A percentile compares a stretch with the other conserved stretches of the same genome.
Evolutionary conservation across 164 flowering plant species (phyloP).

Genomic region (Hamamelis virginiana): DNA sequence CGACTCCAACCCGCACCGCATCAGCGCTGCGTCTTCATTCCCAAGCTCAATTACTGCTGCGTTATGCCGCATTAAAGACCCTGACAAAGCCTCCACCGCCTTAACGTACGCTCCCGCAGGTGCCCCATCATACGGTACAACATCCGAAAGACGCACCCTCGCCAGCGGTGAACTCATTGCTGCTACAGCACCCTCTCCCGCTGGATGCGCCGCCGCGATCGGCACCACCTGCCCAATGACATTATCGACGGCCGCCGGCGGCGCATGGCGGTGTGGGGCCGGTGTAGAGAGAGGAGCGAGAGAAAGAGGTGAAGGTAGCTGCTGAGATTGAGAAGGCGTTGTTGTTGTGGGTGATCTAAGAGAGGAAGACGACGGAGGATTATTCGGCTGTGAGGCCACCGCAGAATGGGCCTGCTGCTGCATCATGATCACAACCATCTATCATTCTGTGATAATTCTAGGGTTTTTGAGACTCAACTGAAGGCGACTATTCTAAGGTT

Average conservation of each 20-base stretch:
- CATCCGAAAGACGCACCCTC: constrained; percentile 66
- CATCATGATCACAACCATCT: too few relatives aligned
- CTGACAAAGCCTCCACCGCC: constrained; percentile 78
- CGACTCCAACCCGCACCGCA: constrained; percentile 81
- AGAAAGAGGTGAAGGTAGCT: constrained; percentile 18
- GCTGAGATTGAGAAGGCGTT: constrained; percentile 11
- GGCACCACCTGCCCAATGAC: constrained; percentile 31
- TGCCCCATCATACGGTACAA: constrained; percentile 77
- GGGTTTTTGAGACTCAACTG: too few relatives aligned
- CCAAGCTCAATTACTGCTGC: constrained; percentile 83
- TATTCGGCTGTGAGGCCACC: constrained; percentile 19
- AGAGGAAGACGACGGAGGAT: constrained; percentile 15
- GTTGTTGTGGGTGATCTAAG: constrained; percentile 23
- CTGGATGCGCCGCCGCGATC: constrained; percentile 28
- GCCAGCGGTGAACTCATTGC: constrained; percentile 23
- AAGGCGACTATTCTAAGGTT: too few relatives aligned
- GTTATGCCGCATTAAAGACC: constrained; percentile 72
- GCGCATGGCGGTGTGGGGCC: constrained; percentile 2
- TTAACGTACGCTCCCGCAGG: constrained; percentile 44
- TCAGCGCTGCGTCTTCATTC: constrained; percentile 57
- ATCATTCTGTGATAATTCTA: too few relatives aligned
- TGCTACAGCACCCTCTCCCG: constrained; percentile 18
- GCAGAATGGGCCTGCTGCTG: constrained; percentile 21
- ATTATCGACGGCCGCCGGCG: constrained; percentile 19
- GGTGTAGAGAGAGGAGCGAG: constrained; percentile 2